phyloP scores from a whole-genome alignment of 2,329 filamentous ascomycete species.

The Diaporthe humulicola region DNA sequence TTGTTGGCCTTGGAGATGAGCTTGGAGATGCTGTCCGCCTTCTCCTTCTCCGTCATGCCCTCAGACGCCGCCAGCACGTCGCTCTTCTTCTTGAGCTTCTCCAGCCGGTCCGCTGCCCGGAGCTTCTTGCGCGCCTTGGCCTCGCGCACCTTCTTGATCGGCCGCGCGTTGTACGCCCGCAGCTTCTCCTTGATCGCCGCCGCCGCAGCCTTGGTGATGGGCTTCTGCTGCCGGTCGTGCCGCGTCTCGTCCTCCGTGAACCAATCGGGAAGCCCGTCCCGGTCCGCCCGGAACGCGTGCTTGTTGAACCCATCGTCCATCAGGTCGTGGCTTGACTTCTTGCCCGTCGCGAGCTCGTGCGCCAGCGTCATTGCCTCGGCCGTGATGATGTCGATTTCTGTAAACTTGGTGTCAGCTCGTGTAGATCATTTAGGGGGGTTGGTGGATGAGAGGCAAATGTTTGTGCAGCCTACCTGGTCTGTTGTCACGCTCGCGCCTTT shows the following conservation, averaged over 20 bases:
- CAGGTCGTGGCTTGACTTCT: slow-evolving; percentile 83
- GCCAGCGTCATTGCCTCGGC: slow-evolving; percentile 98
- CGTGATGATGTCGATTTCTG: slow-evolving; percentile 98
- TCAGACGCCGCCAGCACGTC: slow-evolving; percentile 90
- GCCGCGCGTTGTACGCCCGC: slow-evolving; percentile 91
- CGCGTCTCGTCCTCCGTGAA: slow-evolving; percentile 92
- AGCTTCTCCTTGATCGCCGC: slow-evolving; percentile 94
- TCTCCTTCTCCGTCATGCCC: slow-evolving; percentile 95
- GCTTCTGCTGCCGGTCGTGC: slow-evolving; percentile 87
- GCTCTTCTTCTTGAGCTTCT: slow-evolving; percentile 98
- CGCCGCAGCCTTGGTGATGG: slow-evolving; percentile 92
- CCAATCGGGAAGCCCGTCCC: slow-evolving; percentile 95
- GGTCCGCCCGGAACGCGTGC: slow-evolving; percentile 84
- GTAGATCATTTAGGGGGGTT: background rate
- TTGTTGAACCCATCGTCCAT: slow-evolving; percentile 96
- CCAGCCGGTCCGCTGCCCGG: slow-evolving; percentile 88
- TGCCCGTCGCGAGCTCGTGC: slow-evolving; percentile 88
- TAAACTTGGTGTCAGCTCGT: slow-evolving; percentile 35
- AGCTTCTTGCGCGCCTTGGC: slow-evolving; percentile 98
- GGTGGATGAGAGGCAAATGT: background rate
- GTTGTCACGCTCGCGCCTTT: slow-evolving; percentile 72
- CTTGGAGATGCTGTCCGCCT: slow-evolving; percentile 85
- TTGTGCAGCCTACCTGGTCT: slow-evolving; percentile 64
- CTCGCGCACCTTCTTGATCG: slow-evolving; percentile 99
- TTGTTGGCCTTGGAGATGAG: slow-evolving; percentile 85